These are phyloP conservation scores for Epicoccum nigrum DNA, from an alignment of 2,329 filamentous ascomycete species.

Conservation along the genomic window DNA sequence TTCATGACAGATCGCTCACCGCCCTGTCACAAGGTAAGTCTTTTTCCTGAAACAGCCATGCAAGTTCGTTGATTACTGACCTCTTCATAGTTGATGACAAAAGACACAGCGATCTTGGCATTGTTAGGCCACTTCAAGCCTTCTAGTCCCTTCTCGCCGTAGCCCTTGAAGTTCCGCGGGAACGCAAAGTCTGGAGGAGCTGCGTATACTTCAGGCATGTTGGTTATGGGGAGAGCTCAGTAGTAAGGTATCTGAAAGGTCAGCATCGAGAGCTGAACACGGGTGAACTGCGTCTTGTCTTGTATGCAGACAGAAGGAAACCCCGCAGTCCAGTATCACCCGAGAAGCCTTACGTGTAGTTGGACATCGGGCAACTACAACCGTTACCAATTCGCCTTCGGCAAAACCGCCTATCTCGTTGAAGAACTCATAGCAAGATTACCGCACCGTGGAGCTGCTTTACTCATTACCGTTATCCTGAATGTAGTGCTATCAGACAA, in stretches of 20 bases:
- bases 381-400: not conserved
- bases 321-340: not conserved
- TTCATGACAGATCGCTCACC: conserved; percentile 20
- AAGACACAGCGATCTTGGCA: conserved; percentile 44
- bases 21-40: not conserved
- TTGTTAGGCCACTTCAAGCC: conserved; percentile 40
- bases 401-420: not conserved
- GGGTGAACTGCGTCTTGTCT: not conserved
- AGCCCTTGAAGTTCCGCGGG: conserved; percentile 51
- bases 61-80: not conserved
- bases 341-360: not conserved
- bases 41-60: not conserved
- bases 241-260: not conserved
- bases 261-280: not conserved
- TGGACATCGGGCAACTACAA: not conserved
- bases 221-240: not conserved
- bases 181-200: conserved; percentile 37
- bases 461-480: not conserved
- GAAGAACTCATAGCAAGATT: not conserved
- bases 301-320: not conserved
- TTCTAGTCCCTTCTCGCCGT: conserved; percentile 49
- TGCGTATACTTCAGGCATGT: conserved; percentile 35
- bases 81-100: conserved; percentile 37
- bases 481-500: conserved; percentile 2
- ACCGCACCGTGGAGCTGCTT: not conserved